Evolutionary conservation across 257 asterid genomes (phyloP), one percentile per base, ranked within the genome.

Genomic region (Nicotiana sylvestris): DNA sequence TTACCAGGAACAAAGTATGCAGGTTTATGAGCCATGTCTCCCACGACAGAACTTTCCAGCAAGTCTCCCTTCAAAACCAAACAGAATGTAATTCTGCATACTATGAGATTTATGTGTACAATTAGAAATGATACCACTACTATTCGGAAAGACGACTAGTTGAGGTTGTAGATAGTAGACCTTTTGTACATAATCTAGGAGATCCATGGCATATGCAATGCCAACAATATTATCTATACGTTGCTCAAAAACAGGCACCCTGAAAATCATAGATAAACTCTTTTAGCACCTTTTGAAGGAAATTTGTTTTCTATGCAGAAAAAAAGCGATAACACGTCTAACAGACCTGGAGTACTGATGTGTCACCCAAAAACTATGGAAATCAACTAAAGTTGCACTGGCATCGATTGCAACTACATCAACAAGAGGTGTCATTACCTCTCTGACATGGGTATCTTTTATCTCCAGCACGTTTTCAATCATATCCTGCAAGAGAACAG

Each of bases 1-100:
- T 90, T 93, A 96, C 99, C 98, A 69, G 99, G 99, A 83, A 96
- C 99, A 83, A 96, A 96, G 88, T 96, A 94, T 60, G 99, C 97
- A 77, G 99, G 99, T 88, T 94, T 96, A 87, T 96, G 99, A 0
- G 98, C 99, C 91, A 94, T 86, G 83, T 89, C 97, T 82, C 98
- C 97, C 60, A 94, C 97, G 62, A 84, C 43, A 66, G 97, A 94
- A 91, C 93, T 96, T 88, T 95, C 97, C 69, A 93, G 95, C 82
- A 91, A 86, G 62, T 94, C 97, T 77, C 98, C 99, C 99, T 96
- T 93, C 95, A 92, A 92, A 93, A 94, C 62, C 86, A 89, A 94
- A 91, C 87, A 89, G 72, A 92, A 91, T 49, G 86, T 70, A 85
- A 88, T 92, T 90, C 88, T 83, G 89, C 85, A 84, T 70, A 82